phyloP scores from a whole-genome alignment of 768 basidiomycete genomes.

The Amanita pseudoporphyria region DNA sequence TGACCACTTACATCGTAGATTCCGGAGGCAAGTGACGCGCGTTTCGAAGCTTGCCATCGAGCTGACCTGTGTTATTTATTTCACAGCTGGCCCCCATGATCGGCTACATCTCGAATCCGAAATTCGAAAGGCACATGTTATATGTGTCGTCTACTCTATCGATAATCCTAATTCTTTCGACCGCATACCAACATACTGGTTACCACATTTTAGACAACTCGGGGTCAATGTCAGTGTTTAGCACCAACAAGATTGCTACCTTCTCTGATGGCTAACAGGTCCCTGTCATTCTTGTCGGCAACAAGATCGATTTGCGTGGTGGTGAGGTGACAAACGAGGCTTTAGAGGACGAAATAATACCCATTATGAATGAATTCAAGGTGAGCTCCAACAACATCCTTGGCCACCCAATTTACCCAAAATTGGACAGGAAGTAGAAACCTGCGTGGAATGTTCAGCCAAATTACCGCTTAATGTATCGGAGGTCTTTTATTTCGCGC shows the following conservation, averaged over 20 bases:
- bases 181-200: conserved; percentile 96
- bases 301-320: conserved; percentile 94
- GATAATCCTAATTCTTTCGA: conserved; percentile 96
- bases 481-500: conserved; percentile 97
- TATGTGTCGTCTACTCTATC: conserved; percentile 95
- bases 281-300: conserved; percentile 94
- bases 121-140: conserved; percentile 96
- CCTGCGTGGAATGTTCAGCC: conserved; percentile 96
- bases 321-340: conserved; percentile 92
- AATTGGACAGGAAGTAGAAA: conserved; percentile 81
- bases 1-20: conserved; percentile 97
- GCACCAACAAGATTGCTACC: neutral
- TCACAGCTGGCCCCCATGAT: conserved; percentile 75
- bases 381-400: conserved; percentile 25
- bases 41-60: neutral
- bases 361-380: conserved; percentile 99
- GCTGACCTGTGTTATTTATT: conserved; percentile 8
- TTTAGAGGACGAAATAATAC: conserved; percentile 88
- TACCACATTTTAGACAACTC: conserved; percentile 88
- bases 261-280: conserved; percentile 39
- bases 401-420: conserved; percentile 7
- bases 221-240: conserved; percentile 76
- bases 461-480: conserved; percentile 86
- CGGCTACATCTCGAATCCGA: conserved; percentile 86
- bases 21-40: conserved; percentile 68